Evolutionary conservation across 1,284 basidiomycete genomes (phyloP), one percentile per base, ranked within the genome.

Genomic region (Pascua guehoae): DNA sequence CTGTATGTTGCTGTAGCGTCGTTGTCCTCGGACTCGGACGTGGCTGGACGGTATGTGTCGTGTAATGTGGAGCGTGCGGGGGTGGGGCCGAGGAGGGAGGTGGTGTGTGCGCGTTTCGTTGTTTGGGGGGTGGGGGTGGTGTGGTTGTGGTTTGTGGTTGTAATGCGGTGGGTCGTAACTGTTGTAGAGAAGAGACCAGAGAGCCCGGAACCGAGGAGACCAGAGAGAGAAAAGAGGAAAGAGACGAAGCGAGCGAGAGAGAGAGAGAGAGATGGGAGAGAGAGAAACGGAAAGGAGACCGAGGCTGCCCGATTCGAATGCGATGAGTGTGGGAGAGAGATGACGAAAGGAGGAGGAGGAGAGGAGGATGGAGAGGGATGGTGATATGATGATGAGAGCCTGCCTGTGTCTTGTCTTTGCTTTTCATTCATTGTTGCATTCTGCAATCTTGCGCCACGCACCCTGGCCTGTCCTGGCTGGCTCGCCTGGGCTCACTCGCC

Each of bases 171-270:
- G 47, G 47, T 49, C 47, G 47, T 40, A 18, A 43, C 17, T 40
- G 24, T 32, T 32, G 24, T 32, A 32, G 24, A 40, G 47, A 51
- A 32, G 41, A 51, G 37, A 51, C 50, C 41, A 36, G 43, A 43
- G 18, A 51, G 39, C 41, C 43, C 50, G 43, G 43, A 43, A 42
- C 49, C 36, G 43, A 51, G 36, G 49, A 50, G 49, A 50, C 39
- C 24, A 50, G 41, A 50, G 16, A 41, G 40, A 50, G 40, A 36
- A 40, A 51, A 7, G 7, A 32, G 7, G 7, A 7, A 32, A 7
- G 24, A 32, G 7, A 32, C 4, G 7, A 7, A 32, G 4, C 4
- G 7, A 32, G 24, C 24, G 36, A 49, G 47, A 49, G 47, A 43
- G 41, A 11, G 41, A 8, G 38, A 17, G 15, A 40, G 50, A 51